phyloP scores from a whole-genome alignment of 129 eudicot species.

The Pittosporum tobira region DNA sequence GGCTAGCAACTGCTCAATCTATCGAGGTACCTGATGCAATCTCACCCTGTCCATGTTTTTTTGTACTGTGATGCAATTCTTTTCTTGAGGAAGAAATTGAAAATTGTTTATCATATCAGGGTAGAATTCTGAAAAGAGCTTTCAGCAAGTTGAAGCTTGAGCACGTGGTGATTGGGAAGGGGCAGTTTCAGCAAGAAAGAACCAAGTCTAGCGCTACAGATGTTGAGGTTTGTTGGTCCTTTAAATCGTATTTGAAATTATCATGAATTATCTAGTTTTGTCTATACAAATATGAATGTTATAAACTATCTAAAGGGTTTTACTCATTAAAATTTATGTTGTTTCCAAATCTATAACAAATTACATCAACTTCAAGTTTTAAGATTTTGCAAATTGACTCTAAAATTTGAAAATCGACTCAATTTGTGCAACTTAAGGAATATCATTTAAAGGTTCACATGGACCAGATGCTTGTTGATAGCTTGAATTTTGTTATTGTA shows the following conservation, averaged over 20 bases:
- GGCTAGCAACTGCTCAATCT: constrained; percentile 95
- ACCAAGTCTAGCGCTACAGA: constrained; percentile 29
- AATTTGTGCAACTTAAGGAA: background rate
- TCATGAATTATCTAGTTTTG: too few relatives aligned
- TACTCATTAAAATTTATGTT: too few relatives aligned
- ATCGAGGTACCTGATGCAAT: constrained; percentile 43
- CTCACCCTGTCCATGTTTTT: background rate
- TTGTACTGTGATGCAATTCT: background rate
- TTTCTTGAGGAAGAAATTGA: background rate
- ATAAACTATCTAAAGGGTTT: too few relatives aligned
- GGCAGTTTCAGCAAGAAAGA: constrained; percentile 81
- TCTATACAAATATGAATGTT: too few relatives aligned
- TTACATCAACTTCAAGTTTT: too few relatives aligned
- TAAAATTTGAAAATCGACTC: background rate
- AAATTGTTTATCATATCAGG: constrained; percentile 31
- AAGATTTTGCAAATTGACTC: background rate
- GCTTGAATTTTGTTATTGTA: background rate
- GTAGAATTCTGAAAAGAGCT: constrained; percentile 93
- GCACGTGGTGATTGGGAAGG: constrained; percentile 98
- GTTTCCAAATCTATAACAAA: too few relatives aligned
- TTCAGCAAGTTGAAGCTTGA: constrained; percentile 91
- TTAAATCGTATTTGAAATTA: too few relatives aligned
- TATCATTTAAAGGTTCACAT: background rate
- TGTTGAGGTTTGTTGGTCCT: constrained; percentile 42
- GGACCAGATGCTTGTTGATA: background rate